Base-by-base conservation (phyloP, 352 stramenopile species). In the Hyaloperonospora arabidopsidis region DNA sequence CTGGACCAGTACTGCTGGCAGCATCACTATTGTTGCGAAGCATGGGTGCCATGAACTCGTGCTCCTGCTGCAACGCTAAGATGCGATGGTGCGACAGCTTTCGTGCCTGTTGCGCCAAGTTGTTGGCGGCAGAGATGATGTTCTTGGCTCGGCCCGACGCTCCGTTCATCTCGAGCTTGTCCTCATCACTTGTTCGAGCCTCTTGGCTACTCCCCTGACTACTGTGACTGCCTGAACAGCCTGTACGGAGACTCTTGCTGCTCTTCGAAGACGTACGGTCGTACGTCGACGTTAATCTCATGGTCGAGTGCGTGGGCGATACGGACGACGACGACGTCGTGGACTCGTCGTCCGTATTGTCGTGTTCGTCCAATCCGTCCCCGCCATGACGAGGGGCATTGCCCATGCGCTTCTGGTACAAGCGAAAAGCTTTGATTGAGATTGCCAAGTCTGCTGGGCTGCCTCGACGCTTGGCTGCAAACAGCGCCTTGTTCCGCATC, bases 401-500 rank as follows among this genome's bases (percentile, higher is more conserved):
- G 17, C 75, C 76, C 74, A 83, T 82, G 25, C 76, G 74, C 49
- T 68, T 57, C 54, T 85, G 74, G 54, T 87, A 76, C 38, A 84
- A 61, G 3, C 79, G 75, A 53, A 88, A 89, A n/a, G 77, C 75
- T 25, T 86, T 74, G 35, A 86, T 79, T 17, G 76, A 91, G 52
- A 87, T 90, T 14, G 77, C 79, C 17, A 89, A 50, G 52, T 87
- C 79, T 10, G 76, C 80, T 2, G 77, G 81, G 18, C 76, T 89
- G 6, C 78, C 81, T 46, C 81, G 74, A 28, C 78, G 78, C 39
- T 83, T 86, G 36, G 72, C 57, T 14, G 61, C 58, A 46, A 91
- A 91, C 3, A 88, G 59, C 13, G 75, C 67, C 22, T 70, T 79
- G 29, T 83, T 82, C 25, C 74, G 70, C 74, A 83, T 84, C 34